Conservation (phyloP, 805 yeast species). For the Nakazawaea wickerhamii region DNA sequence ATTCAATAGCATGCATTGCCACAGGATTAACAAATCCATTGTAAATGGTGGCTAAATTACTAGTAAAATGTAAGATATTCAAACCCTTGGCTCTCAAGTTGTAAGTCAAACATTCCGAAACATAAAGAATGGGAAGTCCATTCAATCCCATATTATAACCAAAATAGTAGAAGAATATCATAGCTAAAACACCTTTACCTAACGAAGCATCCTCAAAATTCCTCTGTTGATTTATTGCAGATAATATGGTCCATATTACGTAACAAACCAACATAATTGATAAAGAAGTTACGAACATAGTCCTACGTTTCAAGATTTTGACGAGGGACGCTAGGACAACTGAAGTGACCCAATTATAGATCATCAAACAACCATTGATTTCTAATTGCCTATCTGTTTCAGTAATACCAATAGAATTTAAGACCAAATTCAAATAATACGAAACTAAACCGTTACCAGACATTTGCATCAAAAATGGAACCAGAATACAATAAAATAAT, state of each 20-base stretch:
- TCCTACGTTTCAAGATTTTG: slow-evolving; percentile 31
- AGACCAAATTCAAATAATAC: slow-evolving; percentile 43
- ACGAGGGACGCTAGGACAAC: slow-evolving; percentile 25
- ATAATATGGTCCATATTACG: slow-evolving; percentile 38
- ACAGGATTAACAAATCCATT: slow-evolving; percentile 25
- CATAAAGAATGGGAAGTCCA: slow-evolving; percentile 40
- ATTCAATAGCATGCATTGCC: slow-evolving; percentile 32
- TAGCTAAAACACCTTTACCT: slow-evolving; percentile 45
- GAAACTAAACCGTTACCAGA: slow-evolving; percentile 50
- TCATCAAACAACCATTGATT: slow-evolving; percentile 45
- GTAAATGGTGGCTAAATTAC: slow-evolving; percentile 17
- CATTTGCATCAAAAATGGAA: slow-evolving; percentile 36
- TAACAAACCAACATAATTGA: slow-evolving; percentile 32
- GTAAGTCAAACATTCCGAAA: slow-evolving; percentile 34
- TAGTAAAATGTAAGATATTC: slow-evolving; percentile 15
- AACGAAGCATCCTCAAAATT: slow-evolving; percentile 33
- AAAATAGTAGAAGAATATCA: slow-evolving; percentile 41
- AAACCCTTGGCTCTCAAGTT: slow-evolving; percentile 25
- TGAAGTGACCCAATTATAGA: slow-evolving; percentile 36
- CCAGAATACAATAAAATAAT: slow-evolving; percentile 28
- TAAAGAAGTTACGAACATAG: slow-evolving; percentile 29
- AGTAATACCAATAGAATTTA: slow-evolving; percentile 48
- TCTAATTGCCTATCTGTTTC: slow-evolving; percentile 36
- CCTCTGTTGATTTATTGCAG: slow-evolving; percentile 39
- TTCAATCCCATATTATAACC: slow-evolving; percentile 38